A percentile compares a stretch with the other conserved stretches of the same genome.
Evolutionary conservation across 352 stramenopile species (phyloP).

Genomic region (Globisporangium cederbergense): DNA sequence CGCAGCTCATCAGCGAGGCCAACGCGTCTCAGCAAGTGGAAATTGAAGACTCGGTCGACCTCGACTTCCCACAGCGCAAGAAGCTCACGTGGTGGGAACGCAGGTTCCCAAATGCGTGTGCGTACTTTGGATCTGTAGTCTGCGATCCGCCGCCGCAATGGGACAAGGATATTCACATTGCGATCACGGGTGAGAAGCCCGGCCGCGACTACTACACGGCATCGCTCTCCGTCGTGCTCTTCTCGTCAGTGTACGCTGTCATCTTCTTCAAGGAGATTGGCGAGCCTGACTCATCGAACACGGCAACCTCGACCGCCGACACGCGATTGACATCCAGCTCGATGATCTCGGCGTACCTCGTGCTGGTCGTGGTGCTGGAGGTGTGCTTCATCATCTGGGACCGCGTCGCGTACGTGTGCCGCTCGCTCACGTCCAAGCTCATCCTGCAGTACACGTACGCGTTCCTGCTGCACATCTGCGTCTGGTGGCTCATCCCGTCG

Average conservation of each 20-base stretch:
- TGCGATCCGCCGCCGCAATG: constrained; percentile 64
- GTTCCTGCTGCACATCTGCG: constrained; percentile 59
- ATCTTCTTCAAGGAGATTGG: constrained; percentile 77
- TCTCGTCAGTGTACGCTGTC: constrained; percentile 67
- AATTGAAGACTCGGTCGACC: constrained; percentile 48
- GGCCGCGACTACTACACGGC: constrained; percentile 72
- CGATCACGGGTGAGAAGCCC: constrained; percentile 74
- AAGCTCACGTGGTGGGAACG: constrained; percentile 59
- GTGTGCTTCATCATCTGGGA: constrained; percentile 85
- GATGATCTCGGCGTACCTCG: constrained; percentile 83
- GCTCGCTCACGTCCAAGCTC: constrained; percentile 72
- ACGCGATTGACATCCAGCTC: constrained; percentile 61
- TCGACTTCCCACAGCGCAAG: constrained; percentile 33
- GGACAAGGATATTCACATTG: constrained; percentile 85
- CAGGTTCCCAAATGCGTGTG: constrained; percentile 38
- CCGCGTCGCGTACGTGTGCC: constrained; percentile 74
- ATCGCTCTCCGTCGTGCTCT: constrained; percentile 59
- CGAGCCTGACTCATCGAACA: constrained; percentile 42
- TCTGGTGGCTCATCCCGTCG: constrained; percentile 75
- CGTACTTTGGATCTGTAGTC: constrained; percentile 67
- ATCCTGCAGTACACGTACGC: constrained; percentile 75
- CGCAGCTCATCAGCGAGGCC: constrained; percentile 17
- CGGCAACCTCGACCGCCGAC: constrained; percentile 34
- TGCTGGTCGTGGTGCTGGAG: constrained; percentile 79
- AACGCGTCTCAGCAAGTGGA: constrained; percentile 61